phyloP scores from a whole-genome alignment of 192 early-diverging fungal genomes.

The Coemansia asiatica region DNA sequence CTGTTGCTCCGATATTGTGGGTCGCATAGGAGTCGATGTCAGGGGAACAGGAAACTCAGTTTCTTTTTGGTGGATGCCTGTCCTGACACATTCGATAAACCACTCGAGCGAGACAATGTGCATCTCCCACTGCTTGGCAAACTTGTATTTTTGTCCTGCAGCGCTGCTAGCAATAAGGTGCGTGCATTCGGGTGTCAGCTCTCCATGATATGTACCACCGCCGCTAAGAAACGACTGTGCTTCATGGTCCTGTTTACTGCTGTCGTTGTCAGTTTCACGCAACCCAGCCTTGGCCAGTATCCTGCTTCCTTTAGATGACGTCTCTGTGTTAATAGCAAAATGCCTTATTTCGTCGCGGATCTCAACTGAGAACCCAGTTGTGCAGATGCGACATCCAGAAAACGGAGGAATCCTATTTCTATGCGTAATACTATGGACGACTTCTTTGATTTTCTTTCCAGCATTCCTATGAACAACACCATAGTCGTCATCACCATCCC shows the following conservation, averaged over 20 bases:
- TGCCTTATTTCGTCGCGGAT: constrained; percentile 41
- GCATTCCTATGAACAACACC: background rate
- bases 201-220: constrained; percentile 36
- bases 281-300: background rate
- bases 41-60: constrained; percentile 14
- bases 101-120: constrained; percentile 38
- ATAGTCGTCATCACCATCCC: background rate
- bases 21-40: background rate
- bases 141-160: constrained; percentile 48
- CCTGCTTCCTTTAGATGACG: background rate
- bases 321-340: background rate
- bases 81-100: constrained; percentile 30
- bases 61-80: constrained; percentile 37
- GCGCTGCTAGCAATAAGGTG: constrained; percentile 38
- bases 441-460: background rate
- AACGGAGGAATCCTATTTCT: constrained; percentile 39
- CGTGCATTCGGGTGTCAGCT: constrained; percentile 40
- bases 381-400: constrained; percentile 42
- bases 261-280: background rate
- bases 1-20: background rate
- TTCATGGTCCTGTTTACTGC: background rate
- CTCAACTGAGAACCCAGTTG: constrained; percentile 37
- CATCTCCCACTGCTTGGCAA: constrained; percentile 36
- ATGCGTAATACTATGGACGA: constrained; percentile 21
- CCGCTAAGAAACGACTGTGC: constrained; percentile 24